Evolutionary conservation across 2,329 filamentous ascomycete genomes (phyloP).

Genomic region (Fusarium agapanthi): DNA sequence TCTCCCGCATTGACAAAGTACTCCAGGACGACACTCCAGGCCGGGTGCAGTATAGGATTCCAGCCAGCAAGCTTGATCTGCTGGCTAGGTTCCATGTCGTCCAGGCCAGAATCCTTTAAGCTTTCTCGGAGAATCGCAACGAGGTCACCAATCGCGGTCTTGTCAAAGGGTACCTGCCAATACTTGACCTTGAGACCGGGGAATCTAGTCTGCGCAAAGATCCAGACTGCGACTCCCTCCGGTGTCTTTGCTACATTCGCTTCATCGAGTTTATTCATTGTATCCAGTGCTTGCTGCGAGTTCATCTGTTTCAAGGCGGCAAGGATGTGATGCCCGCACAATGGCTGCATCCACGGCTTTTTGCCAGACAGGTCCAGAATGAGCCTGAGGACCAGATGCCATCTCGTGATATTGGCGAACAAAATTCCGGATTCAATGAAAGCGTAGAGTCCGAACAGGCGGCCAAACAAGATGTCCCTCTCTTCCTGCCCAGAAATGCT

Average conservation of each 20-base stretch:
- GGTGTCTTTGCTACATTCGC: constrained; percentile 79
- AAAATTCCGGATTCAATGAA: constrained; percentile 82
- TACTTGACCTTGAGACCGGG: constrained; percentile 71
- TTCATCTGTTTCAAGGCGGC: constrained; percentile 56
- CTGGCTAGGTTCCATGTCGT: background rate
- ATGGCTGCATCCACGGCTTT: background rate
- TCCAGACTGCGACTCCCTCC: constrained; percentile 90
- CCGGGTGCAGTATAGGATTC: constrained; percentile 84
- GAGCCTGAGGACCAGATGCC: constrained; percentile 74
- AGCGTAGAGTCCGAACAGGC: constrained; percentile 86
- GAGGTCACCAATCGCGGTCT: constrained; percentile 73
- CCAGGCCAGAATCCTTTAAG: constrained; percentile 59
- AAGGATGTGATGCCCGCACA: constrained; percentile 37
- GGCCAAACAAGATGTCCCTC: constrained; percentile 84
- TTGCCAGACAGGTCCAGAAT: constrained; percentile 67
- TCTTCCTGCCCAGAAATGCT: constrained; percentile 73
- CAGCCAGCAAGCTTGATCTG: constrained; percentile 75
- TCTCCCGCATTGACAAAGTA: constrained; percentile 55
- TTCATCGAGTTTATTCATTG: constrained; percentile 69
- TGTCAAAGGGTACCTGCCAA: constrained; percentile 81
- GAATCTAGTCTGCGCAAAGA: constrained; percentile 72
- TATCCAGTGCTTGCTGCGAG: constrained; percentile 61
- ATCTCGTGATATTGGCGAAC: constrained; percentile 68
- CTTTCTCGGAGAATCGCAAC: constrained; percentile 83
- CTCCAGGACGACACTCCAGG: constrained; percentile 82